Base-by-base conservation (phyloP, 495 filamentous ascomycete genomes). In the Sordaria brevicollis region DNA sequence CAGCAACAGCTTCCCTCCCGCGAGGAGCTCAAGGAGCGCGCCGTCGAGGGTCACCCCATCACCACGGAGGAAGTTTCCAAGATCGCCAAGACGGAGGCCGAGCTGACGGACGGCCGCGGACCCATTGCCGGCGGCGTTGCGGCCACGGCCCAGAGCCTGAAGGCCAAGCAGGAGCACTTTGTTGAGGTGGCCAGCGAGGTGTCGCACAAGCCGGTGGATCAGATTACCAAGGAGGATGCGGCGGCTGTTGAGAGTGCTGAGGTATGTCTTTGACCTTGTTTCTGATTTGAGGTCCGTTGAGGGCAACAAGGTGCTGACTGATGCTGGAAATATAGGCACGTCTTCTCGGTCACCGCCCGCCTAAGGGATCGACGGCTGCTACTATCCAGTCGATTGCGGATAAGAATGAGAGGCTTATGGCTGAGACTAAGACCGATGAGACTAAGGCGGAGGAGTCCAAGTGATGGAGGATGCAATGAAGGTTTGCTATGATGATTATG, bases 91-190 rank as follows among this genome's bases (percentile, higher is more conserved):
- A 68, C 69, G 10, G 74, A 79, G 69, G 67, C 73, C 29, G 77
- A 75, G 68, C 68, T 77, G 39, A 78, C 74, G 41, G 49, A 62
- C 49, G 71, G 71, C 9, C 69, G 69, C 25, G 77, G 72, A 1
- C 74, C 74, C 21, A 73, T 78, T 65, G 73, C 73, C 37, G 74
- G 75, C 11, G 77, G 77, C 2, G 39, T 71, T 8, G 76, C 77
- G 2, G 73, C 77, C 2, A 70, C 65, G 13, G 75, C 76, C 9
- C 76, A 79, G 72, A 72, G 73, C 71, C 41, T 78, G 65, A 74
- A 77, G 68, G 77, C 78, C 69, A 67, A 68, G 29, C 76, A 79
- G 69, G 69, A 75, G 67, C 75, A 79, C 66, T 78, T 77, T 67
- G 17, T 74, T 25, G 71, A 39, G 19, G 72, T 70, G n/a, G 73